Evolutionary conservation across 75 land plant species (phyloP), one percentile per base, ranked within the genome.

Genomic region (Ceratopteris richardii): DNA sequence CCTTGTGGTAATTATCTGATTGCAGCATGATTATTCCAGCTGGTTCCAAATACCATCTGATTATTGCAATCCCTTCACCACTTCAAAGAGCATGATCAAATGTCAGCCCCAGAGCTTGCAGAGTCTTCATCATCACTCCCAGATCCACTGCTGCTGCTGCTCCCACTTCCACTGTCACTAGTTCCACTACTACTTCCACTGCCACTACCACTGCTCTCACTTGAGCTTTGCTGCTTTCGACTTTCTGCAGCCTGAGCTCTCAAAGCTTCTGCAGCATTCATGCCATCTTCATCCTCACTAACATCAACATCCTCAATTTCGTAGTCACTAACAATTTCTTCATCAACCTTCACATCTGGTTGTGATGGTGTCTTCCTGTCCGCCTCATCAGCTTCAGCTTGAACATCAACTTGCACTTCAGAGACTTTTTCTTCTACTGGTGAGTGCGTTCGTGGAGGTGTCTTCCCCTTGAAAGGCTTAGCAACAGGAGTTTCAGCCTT

Each of bases 301-400:
- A 69, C 74, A 66, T 81, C 93, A 24, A 82, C 89, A 66, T 85
- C 89, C 31, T 84, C 87, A 53, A 89, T 80, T 67, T 87, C 93
- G 69, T 88, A 84, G 31, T 88, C 93, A 24, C 78, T 69, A 21
- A 75, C 92, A 43, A 69, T 62, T 64, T 71, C 87, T 17, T 80
- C 81, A 26, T 78, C 85, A n/a, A 73, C 52, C 17, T 70, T 83
- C 27, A 31, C 51, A 19, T 66, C 47, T 16, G 9, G n/a, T 26
- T 64, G 55, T 22, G 58, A 68, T 19, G 40, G 44, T 17, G 30
- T 59, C 40, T 56, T 44, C 44, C 10, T 26, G 44, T 23, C 43
- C 70, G 62, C 77, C 81, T 77, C 79, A 58, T 73, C 80, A 29
- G 36, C 71, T 43, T 74, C 74, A 44, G 70, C 67, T 18, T 79